A percentile compares a stretch with the other conserved stretches of the same genome.
Evolutionary conservation across 306 rosid genomes (phyloP).

Genomic region (barrel medic (Medicago truncatula)): MtrunA17r5.0-ANR NC_053042.1:522501-523000

Average conservation of each 20-base stretch:
- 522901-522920: constrained; percentile 73
- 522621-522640: constrained; percentile 70
- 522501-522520: no score
- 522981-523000: background rate
- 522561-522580: no score
- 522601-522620: constrained; percentile 72
- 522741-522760: constrained; percentile 64
- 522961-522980: constrained; percentile 51
- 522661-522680: constrained; percentile 86
- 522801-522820: constrained; percentile 73
- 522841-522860: constrained; percentile 97
- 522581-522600: constrained; percentile 33
- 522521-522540: no score
- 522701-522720: constrained; percentile 59
- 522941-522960: constrained; percentile 41
- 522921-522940: constrained; percentile 59
- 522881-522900: constrained; percentile 51
- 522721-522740: constrained; percentile 71
- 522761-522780: constrained; percentile 56
- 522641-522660: constrained; percentile 83
- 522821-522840: constrained; percentile 49
- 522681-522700: constrained; percentile 67
- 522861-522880: constrained; percentile 70
- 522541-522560: no score
- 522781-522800: constrained; percentile 83